phyloP scores from a whole-genome alignment of 2,329 filamentous ascomycete genomes.

The Botryosphaeria dothidea region DNA sequence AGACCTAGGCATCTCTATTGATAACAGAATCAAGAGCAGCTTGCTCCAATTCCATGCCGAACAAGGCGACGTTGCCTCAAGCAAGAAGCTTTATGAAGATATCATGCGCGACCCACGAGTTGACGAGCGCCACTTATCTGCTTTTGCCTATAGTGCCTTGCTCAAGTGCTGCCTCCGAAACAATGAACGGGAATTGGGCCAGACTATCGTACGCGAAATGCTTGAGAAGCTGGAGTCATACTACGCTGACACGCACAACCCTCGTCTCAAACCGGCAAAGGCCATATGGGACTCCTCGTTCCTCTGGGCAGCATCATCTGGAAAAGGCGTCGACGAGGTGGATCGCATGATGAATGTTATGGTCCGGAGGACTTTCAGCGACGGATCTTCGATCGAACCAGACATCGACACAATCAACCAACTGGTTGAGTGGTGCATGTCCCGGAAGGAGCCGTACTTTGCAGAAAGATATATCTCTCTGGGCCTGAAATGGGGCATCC shows the following conservation, averaged over 20 bases:
- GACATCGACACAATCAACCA: constrained; percentile 74
- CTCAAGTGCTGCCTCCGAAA: constrained; percentile 9
- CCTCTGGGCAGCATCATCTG: constrained; percentile 72
- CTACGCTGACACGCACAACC: not conserved
- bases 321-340: constrained; percentile 71
- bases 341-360: constrained; percentile 72
- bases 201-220: constrained; percentile 2
- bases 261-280: not conserved
- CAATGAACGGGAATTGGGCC: constrained; percentile 6
- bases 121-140: not conserved
- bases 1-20: constrained; percentile 38
- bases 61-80: constrained; percentile 58
- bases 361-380: constrained; percentile 50
- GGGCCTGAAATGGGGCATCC: constrained; percentile 64
- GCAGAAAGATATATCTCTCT: constrained; percentile 74
- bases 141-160: not conserved
- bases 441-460: constrained; percentile 67
- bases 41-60: constrained; percentile 65
- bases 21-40: constrained; percentile 43
- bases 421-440: constrained; percentile 71
- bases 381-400: constrained; percentile 52
- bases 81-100: constrained; percentile 68
- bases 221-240: constrained; percentile 8
- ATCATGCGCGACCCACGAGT: constrained; percentile 42
- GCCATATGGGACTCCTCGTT: constrained; percentile 68